phyloP scores from a whole-genome alignment of 257 asterid species.

The Fraxinus americana region DNA sequence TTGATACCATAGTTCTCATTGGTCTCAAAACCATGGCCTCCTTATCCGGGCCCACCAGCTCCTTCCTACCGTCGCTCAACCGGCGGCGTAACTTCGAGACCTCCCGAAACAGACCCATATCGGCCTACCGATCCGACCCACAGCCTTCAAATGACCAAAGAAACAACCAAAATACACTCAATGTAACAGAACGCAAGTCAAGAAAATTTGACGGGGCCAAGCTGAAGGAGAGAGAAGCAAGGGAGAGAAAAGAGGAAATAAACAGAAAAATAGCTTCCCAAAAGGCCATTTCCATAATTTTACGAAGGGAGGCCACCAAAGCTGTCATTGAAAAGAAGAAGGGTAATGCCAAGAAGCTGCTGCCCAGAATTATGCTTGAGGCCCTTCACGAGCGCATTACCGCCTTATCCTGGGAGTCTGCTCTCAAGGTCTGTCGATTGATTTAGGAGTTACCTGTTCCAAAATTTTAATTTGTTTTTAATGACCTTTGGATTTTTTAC shows the following conservation, averaged over 20 bases:
- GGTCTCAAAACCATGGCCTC: conserved; percentile 42
- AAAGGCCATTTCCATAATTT: conserved; percentile 77
- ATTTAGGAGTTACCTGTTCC: neutral
- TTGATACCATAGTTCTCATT: too few relatives aligned
- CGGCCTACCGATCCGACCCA: conserved; percentile 19
- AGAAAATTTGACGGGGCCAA: conserved; percentile 36
- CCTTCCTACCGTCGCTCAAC: conserved; percentile 34
- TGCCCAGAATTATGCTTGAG: conserved; percentile 81
- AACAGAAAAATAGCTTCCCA: conserved; percentile 84
- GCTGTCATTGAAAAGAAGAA: conserved; percentile 82
- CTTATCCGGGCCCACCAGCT: conserved; percentile 45
- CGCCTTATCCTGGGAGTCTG: conserved; percentile 96
- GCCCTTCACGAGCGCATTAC: conserved; percentile 94
- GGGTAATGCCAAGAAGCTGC: conserved; percentile 63
- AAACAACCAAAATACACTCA: neutral
- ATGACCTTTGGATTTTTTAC: neutral
- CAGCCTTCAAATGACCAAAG: conserved; percentile 27
- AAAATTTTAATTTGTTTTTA: conserved; percentile 16
- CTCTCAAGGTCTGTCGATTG: conserved; percentile 45
- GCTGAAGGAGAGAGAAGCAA: conserved; percentile 51
- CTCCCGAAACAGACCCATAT: conserved; percentile 1
- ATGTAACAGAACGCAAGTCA: conserved; percentile 7
- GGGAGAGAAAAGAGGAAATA: conserved; percentile 66
- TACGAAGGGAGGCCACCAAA: conserved; percentile 87
- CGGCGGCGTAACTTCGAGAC: conserved; percentile 4